Evolutionary conservation across 805 yeast species (phyloP).

Genomic region (Metschnikowia bowlesiae): DNA sequence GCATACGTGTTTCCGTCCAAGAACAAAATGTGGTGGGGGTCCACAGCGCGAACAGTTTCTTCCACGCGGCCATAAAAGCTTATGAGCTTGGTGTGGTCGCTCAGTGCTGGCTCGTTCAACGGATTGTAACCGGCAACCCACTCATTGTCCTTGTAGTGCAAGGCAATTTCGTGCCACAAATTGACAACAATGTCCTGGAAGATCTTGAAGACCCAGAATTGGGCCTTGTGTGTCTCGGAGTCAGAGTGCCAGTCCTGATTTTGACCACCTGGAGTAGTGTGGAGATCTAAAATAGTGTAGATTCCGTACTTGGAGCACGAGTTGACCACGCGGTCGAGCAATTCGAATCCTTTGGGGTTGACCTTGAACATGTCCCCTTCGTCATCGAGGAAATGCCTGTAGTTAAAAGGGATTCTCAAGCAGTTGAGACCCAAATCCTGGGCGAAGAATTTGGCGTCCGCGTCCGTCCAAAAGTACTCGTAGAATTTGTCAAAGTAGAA

Average conservation of each 20-base stretch:
- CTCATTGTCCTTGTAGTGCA: conserved; percentile 41
- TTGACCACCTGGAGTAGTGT: conserved; percentile 51
- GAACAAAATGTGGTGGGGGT: conserved; percentile 46
- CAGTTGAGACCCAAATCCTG: conserved; percentile 41
- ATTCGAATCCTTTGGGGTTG: conserved; percentile 43
- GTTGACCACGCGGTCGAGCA: conserved; percentile 40
- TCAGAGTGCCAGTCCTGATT: conserved; percentile 54
- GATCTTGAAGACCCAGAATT: conserved; percentile 47
- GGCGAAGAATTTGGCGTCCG: conserved; percentile 44
- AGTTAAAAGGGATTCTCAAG: conserved; percentile 49
- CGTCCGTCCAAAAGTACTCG: conserved; percentile 51
- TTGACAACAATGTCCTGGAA: conserved; percentile 45
- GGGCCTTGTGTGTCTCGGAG: conserved; percentile 42
- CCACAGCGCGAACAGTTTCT: conserved; percentile 38
- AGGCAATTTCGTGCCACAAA: conserved; percentile 44
- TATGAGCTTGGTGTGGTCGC: conserved; percentile 39
- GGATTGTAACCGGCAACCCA: conserved; percentile 56
- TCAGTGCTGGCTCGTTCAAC: conserved; percentile 48
- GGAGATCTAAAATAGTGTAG: conserved; percentile 47
- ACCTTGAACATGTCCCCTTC: conserved; percentile 42
- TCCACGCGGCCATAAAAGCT: conserved; percentile 37
- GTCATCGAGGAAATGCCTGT: conserved; percentile 45
- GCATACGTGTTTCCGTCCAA: conserved; percentile 51
- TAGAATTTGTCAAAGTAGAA: conserved; percentile 49
- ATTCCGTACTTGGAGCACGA: conserved; percentile 44